Base-by-base conservation (phyloP, 129 eudicot species). In the Rutidosis leptorrhynchoides region DNA sequence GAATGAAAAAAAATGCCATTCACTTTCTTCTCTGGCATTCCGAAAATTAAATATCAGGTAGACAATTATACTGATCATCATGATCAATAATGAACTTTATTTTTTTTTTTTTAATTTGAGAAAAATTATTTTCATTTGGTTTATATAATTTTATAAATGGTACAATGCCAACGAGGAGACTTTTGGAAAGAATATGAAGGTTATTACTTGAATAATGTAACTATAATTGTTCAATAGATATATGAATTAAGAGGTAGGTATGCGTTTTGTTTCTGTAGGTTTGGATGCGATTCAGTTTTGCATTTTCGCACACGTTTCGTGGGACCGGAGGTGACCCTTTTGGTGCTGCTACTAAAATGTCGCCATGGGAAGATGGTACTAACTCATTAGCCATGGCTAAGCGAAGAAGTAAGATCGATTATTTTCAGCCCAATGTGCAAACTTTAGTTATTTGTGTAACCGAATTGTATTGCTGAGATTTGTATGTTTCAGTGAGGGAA, bases 331-430 rank as follows among this genome's bases (percentile, higher is more conserved):
- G 81, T 58, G 98, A 91, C 35, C 94, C 95, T 0, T 91, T 91
- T 80, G 98, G 98, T 37, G 83, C 94, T 26, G 78, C 95, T 17
- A 91, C 96, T 33, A 87, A 91, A 80, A 24, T 62, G 74, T 91
- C 96, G 98, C 98, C 96, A 6, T 91, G 98, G 98, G 96, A 91
- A 77, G 98, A 91, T 72, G 98, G 98, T 60, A 91, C 96, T 23
- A 88, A 91, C 67, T 88, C 96, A 0, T 12, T 91, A 66, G 79
- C 76, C 48, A 91, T 92, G 96, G 98, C 98, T 46, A 92, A 88
- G 78, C 80, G 96, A 80, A 88, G 98, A 78, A 88, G 98, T 92
- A 82, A 75, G 90, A 56, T 77, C 15, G 3, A 7, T 20, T 14
- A 7, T 32, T 52, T 51, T 72, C 17, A 10, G 29, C 63, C 17